Evolutionary conservation across 2,329 filamentous ascomycete species (phyloP).

Genomic region (Neonectria hederae): DNA sequence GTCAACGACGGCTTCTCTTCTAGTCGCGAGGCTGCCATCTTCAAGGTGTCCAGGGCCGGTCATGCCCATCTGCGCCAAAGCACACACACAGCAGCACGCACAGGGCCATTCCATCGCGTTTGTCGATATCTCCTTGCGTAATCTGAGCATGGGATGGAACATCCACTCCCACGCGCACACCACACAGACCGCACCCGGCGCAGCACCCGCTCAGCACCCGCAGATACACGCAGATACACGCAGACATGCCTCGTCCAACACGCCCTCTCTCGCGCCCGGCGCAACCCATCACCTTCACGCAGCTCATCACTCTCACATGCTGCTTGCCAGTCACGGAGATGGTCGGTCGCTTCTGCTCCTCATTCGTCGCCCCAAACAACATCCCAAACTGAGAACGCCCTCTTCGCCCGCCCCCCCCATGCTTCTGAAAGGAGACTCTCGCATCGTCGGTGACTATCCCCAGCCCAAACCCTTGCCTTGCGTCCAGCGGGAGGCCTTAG

Average conservation of each 20-base stretch:
- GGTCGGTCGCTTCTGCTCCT: slow-evolving; percentile 22
- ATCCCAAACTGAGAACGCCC: slow-evolving; percentile 17
- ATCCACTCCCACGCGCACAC: slow-evolving; percentile 22
- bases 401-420: slow-evolving; percentile 23
- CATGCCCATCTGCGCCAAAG: slow-evolving; percentile 10
- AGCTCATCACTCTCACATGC: slow-evolving; percentile 38
- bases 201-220: slow-evolving; percentile 15
- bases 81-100: slow-evolving; percentile 11
- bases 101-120: slow-evolving; percentile 14
- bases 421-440: slow-evolving; percentile 32
- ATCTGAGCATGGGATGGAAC: slow-evolving; percentile 15
- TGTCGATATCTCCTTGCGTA: slow-evolving; percentile 22
- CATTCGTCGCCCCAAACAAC: slow-evolving; percentile 27
- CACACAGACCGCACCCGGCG: slow-evolving; percentile 15
- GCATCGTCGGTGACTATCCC: slow-evolving; percentile 28
- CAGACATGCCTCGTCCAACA: slow-evolving; percentile 16
- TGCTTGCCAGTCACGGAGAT: slow-evolving; percentile 25
- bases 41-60: neutral
- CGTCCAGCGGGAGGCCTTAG: slow-evolving; percentile 27
- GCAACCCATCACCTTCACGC: slow-evolving; percentile 8
- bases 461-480: slow-evolving; percentile 30
- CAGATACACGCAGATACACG: slow-evolving; percentile 9
- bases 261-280: slow-evolving; percentile 11
- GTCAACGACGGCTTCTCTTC: neutral
- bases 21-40: neutral